Base-by-base conservation (phyloP, 169 alveolate genomes). In the Theileria parva region DNA sequence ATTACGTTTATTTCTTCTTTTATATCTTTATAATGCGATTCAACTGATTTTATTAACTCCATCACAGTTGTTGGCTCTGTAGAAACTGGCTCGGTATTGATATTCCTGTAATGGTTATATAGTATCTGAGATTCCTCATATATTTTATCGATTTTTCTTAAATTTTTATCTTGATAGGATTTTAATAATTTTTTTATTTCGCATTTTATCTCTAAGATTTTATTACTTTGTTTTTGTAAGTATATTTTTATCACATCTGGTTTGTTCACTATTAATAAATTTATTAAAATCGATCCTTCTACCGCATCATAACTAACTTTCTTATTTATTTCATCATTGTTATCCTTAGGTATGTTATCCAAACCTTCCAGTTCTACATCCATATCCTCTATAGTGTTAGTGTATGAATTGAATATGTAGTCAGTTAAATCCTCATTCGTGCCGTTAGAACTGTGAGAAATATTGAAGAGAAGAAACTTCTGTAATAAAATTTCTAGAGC, bases 181-280 rank as follows among this genome's bases (percentile, higher is more conserved):
- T 69, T 64, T 32, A 69, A 66, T 68, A 32, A 55, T 30, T 57
- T 21, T 8, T 65, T 67, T 7, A 76, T 70, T 76, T 83, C 89
- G 21, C 48, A 55, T 32, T 68, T 27, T 6, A 83, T 60, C 67
- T 83, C 77, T 48, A 68, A 50, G 53, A 74, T 28, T 48, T 66
- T 63, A 60, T 83, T 74, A 48, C 86, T 75, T 55, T 83, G 83
- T 27, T 57, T 70, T 61, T 83, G 85, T 59, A 83, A 23, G 51
- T 69, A 83, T 51, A 83, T 8, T 25, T 79, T 17, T 19, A 83
- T 64, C 0, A 76, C 21, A 27, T 80, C 89, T 11, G 89, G 89
- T 17, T 73, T 70, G 37, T 83, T 83, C 12, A 60, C 51, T 53
- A 15, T 5, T 13, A 83, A 37, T 39, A 53, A 73, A 28, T 21